Conservation (phyloP, 345 rosid species). For the Syzygium jambos region DNA sequence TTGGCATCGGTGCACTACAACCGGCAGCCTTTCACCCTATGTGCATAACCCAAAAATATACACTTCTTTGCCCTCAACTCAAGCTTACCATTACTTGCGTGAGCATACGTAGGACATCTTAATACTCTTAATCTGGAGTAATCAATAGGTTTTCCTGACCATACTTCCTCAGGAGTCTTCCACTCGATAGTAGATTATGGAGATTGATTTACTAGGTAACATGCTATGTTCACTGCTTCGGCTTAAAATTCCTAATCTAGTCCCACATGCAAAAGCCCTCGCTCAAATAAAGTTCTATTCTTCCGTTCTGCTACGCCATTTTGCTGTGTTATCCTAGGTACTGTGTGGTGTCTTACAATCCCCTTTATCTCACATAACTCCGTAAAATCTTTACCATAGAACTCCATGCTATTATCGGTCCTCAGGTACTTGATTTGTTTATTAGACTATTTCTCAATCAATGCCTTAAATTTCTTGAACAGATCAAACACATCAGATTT, state of each 20-base stretch:
- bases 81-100: not conserved
- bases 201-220: not conserved
- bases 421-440: not conserved
- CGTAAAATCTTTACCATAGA: not conserved
- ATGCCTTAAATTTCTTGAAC: not conserved
- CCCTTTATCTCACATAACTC: not conserved
- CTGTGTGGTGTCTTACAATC: too few species aligned
- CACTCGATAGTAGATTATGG: not conserved
- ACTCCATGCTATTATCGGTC: not conserved
- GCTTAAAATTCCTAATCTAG: not conserved
- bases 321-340: too few species aligned
- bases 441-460: accelerated
- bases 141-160: not conserved
- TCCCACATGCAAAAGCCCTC: not conserved
- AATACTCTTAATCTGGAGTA: too few species aligned
- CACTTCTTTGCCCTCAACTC: not conserved
- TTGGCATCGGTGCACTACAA: not conserved
- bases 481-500: accelerated
- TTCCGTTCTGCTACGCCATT: too few species aligned
- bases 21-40: not conserved
- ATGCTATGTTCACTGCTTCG: accelerated
- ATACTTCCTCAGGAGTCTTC: too few species aligned
- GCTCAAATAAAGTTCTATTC: not conserved
- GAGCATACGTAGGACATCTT: not conserved
- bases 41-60: not conserved